A percentile compares a stretch with the other conserved stretches of the same genome.
Conservation (phyloP, 495 filamentous ascomycete genomes). For the Penicillium chermesinum region DNA sequence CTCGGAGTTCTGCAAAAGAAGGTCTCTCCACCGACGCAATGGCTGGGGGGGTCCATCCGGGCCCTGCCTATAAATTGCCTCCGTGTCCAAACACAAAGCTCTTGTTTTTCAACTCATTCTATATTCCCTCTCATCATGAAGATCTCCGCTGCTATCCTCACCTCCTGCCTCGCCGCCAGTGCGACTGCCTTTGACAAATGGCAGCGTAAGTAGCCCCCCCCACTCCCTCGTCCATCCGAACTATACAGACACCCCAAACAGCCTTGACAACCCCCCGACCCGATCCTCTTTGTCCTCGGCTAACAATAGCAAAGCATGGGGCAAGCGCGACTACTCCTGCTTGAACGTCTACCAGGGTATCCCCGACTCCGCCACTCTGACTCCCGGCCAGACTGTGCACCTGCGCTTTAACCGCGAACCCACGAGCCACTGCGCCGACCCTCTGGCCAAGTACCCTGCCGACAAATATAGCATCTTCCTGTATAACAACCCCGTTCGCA, state of each 20-base stretch:
- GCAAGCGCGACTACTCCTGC: slow-evolving; percentile 38
- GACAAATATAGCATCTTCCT: slow-evolving; percentile 27
- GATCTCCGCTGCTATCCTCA: slow-evolving; percentile 24
- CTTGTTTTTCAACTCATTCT: too few species aligned
- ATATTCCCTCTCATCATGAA: too few species aligned
- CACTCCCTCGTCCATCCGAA: neutral
- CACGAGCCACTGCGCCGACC: slow-evolving; percentile 22
- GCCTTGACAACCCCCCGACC: too few species aligned
- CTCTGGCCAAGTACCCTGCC: slow-evolving; percentile 19
- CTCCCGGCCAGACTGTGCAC: slow-evolving; percentile 19
- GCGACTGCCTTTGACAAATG: slow-evolving; percentile 33
- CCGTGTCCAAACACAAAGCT: too few species aligned
- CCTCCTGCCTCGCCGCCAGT: slow-evolving; percentile 26
- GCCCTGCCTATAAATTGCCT: neutral
- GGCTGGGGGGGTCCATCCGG: slow-evolving; percentile 7
- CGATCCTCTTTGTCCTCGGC: too few species aligned
- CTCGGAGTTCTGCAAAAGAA: slow-evolving; percentile 5
- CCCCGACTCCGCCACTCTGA: slow-evolving; percentile 30
- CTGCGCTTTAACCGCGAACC: slow-evolving; percentile 31
- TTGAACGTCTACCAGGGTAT: slow-evolving; percentile 36
- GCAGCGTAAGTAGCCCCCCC: slow-evolving; percentile 21
- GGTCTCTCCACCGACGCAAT: slow-evolving; percentile 4
- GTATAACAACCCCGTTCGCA: slow-evolving; percentile 37
- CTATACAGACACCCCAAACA: too few species aligned
- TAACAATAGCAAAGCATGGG: slow-evolving; percentile 25